A percentile compares a stretch with the other conserved stretches of the same genome.
phyloP scores from a whole-genome alignment of 2,329 filamentous ascomycete species.

The Colletotrichum aenigma region DNA sequence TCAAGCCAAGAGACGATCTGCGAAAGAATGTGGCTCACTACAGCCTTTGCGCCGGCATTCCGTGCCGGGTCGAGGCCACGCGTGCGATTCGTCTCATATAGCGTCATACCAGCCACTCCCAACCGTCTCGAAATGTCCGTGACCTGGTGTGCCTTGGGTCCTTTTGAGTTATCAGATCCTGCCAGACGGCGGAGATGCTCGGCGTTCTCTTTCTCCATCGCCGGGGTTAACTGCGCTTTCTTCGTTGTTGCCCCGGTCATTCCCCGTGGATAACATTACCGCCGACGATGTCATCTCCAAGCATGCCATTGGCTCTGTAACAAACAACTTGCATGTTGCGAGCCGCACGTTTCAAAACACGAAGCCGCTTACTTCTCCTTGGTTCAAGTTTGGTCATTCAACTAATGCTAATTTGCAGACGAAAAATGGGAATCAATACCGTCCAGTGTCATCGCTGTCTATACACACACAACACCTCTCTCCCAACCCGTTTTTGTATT shows the following conservation, averaged over 20 bases:
- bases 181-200: not conserved
- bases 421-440: not conserved
- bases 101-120: not conserved
- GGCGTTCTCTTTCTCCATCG: not conserved
- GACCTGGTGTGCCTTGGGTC: not conserved
- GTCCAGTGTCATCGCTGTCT: not conserved
- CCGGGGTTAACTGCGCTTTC: not conserved
- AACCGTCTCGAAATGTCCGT: not conserved
- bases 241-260: not conserved
- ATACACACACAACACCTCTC: not conserved
- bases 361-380: not conserved
- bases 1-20: not conserved
- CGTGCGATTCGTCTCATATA: not conserved
- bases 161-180: conserved; percentile 9
- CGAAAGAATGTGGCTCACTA: not conserved
- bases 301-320: not conserved
- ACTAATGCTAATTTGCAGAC: not conserved
- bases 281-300: not conserved
- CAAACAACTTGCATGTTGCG: not conserved
- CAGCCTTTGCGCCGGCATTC: not conserved
- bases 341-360: not conserved
- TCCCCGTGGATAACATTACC: not conserved
- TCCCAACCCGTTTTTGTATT: not conserved
- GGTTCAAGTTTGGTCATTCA: not conserved
- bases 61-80: not conserved